phyloP scores from a whole-genome alignment of 148 eudicot species.

The Rhododendron kiyosumense region DNA sequence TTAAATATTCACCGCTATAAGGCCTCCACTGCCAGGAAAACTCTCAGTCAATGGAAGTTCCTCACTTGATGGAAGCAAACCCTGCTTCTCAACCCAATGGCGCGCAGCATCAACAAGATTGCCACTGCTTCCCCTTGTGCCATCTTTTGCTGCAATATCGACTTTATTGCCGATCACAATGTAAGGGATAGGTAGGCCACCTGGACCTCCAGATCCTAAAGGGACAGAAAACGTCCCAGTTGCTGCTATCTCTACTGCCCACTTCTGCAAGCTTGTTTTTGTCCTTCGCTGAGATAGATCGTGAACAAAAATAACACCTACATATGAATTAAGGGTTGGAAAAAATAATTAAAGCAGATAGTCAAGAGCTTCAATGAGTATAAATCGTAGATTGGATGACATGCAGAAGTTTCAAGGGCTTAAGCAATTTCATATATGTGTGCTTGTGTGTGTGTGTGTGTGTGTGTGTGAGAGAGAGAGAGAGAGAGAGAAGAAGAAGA shows the following conservation, averaged over 20 bases:
- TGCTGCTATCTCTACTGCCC: slow-evolving; percentile 85
- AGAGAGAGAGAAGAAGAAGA: background rate
- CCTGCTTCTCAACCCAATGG: slow-evolving; percentile 97
- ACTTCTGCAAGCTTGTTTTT: slow-evolving; percentile 75
- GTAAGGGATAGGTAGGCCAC: slow-evolving; percentile 88
- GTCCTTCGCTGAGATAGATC: slow-evolving; percentile 89
- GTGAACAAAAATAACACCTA: slow-evolving; percentile 90
- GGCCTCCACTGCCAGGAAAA: slow-evolving; percentile 81
- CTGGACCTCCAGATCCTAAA: slow-evolving; percentile 79
- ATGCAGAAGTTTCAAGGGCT: background rate
- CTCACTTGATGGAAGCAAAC: slow-evolving; percentile 81
- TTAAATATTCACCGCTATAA: slow-evolving; percentile 57
- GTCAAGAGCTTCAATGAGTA: background rate
- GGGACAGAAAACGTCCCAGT: slow-evolving; percentile 89
- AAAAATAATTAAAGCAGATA: background rate
- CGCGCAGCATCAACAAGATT: slow-evolving; percentile 95
- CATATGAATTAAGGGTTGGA: slow-evolving; percentile 7
- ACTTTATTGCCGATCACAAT: slow-evolving; percentile 88
- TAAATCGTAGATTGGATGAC: background rate
- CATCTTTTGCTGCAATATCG: slow-evolving; percentile 79
- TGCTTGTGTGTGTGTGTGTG: background rate
- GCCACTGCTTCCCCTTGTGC: slow-evolving; percentile 78
- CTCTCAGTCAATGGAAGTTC: slow-evolving; percentile 84
- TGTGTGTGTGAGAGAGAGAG: background rate
- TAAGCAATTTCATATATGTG: background rate